Percentiles rank a stretch among this genome's conserved stretches.
phyloP scores from a whole-genome alignment of 257 asterid genomes.

The Mentha longifolia region DNA sequence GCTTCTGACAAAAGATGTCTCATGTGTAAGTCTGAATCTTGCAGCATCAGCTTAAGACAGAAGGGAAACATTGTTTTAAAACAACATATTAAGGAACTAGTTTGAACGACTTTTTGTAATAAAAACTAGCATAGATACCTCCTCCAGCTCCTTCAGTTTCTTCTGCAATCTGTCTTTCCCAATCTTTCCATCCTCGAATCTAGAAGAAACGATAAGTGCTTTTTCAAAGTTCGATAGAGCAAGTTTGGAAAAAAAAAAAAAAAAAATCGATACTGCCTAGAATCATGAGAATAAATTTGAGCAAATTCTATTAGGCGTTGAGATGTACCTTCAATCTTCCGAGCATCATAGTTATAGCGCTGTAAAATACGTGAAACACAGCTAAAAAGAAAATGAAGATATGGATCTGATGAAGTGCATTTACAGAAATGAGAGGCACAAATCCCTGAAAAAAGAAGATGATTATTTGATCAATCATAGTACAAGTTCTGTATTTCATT shows the following conservation, averaged over 20 bases:
- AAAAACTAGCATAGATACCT: slow-evolving; percentile 20
- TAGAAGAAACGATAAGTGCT: slow-evolving; percentile 23
- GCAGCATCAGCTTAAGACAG: slow-evolving; percentile 57
- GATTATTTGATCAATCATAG: not conserved
- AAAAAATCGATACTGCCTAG: not conserved
- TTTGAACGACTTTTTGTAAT: not conserved
- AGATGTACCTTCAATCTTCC: slow-evolving; percentile 62
- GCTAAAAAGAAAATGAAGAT: slow-evolving; percentile 74
- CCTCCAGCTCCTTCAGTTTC: slow-evolving; percentile 55
- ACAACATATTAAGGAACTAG: not conserved
- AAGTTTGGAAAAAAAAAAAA: not conserved
- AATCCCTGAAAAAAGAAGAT: slow-evolving; percentile 39
- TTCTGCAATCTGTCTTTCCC: slow-evolving; percentile 63
- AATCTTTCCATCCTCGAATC: slow-evolving; percentile 95
- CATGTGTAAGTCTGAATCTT: slow-evolving; percentile 90
- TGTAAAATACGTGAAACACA: slow-evolving; percentile 63
- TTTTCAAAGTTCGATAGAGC: not conserved
- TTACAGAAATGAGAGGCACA: slow-evolving; percentile 54
- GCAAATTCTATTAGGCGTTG: not conserved
- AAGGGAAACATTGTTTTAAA: slow-evolving; percentile 4
- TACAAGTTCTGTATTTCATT: not conserved
- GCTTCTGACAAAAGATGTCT: slow-evolving; percentile 88
- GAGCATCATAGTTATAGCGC: slow-evolving; percentile 63
- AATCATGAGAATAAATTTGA: not conserved
- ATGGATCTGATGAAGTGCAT: slow-evolving; percentile 73